phyloP scores from a whole-genome alignment of 2,329 filamentous ascomycete genomes.

The Cladosporium velox region DNA sequence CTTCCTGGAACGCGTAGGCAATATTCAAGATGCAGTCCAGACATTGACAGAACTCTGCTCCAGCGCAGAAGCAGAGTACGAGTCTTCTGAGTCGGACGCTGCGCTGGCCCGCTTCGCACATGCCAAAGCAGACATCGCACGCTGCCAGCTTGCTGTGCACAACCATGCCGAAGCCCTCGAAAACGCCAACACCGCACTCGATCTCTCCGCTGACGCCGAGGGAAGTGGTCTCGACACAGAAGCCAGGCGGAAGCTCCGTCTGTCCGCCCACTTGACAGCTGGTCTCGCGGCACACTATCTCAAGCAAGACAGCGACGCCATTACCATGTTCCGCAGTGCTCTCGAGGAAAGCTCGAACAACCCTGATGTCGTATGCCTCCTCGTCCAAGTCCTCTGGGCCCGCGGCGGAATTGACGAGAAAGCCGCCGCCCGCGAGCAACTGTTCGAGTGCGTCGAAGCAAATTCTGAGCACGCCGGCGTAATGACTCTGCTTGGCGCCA shows the following conservation, averaged over 20 bases:
- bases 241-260: slow-evolving; percentile 67
- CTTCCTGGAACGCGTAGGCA: slow-evolving; percentile 76
- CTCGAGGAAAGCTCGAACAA: slow-evolving; percentile 74
- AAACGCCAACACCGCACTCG: slow-evolving; percentile 77
- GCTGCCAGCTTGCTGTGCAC: slow-evolving; percentile 73
- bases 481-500: slow-evolving; percentile 77
- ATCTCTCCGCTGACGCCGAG: slow-evolving; percentile 72
- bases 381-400: slow-evolving; percentile 92
- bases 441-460: slow-evolving; percentile 77
- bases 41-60: slow-evolving; percentile 68
- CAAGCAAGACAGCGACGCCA: slow-evolving; percentile 65
- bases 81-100: slow-evolving; percentile 73
- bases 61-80: slow-evolving; percentile 76
- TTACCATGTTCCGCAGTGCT: slow-evolving; percentile 77
- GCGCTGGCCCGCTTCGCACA: slow-evolving; percentile 77
- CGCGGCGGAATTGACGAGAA: slow-evolving; percentile 74
- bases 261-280: slow-evolving; percentile 83
- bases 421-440: slow-evolving; percentile 72
- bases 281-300: slow-evolving; percentile 80
- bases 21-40: slow-evolving; percentile 64
- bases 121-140: slow-evolving; percentile 81
- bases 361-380: slow-evolving; percentile 80
- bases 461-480: slow-evolving; percentile 76
- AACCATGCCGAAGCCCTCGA: slow-evolving; percentile 71
- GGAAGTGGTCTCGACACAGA: slow-evolving; percentile 63